Percentiles rank a stretch among this genome's conserved stretches.
Evolutionary conservation across 345 rosid genomes (phyloP).

Genomic region (Hibiscus mutabilis): DNA sequence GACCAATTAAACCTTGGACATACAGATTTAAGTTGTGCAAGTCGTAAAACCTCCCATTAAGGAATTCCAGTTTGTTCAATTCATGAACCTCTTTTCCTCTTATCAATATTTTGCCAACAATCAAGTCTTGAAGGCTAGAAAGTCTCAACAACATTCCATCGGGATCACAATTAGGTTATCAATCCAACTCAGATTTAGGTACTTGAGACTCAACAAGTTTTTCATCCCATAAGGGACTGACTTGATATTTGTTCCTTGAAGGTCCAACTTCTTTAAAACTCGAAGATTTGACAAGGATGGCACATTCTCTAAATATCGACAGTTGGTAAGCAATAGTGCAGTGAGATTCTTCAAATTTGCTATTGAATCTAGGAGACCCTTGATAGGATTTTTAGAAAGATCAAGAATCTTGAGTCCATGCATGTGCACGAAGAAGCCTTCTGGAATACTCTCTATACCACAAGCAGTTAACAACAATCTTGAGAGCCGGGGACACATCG

Average conservation of each 20-base stretch:
- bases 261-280: not conserved
- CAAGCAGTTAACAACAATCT: conserved; percentile 4
- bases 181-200: not conserved
- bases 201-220: not conserved
- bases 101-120: not conserved
- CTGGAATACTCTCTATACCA: not conserved
- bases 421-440: not conserved
- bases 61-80: not conserved
- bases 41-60: not conserved
- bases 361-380: not conserved
- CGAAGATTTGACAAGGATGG: not conserved
- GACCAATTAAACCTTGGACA: not conserved
- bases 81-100: not conserved
- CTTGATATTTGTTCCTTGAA: not conserved
- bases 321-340: not conserved
- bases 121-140: not conserved
- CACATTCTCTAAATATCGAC: not conserved
- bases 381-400: not conserved
- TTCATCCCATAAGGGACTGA: not conserved
- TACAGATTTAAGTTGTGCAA: not conserved
- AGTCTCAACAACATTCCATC: not conserved
- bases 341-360: not conserved
- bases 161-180: not conserved
- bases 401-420: not conserved
- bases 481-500: not conserved